These are phyloP conservation scores for Phenoliferia sp. DNA, from an alignment of 1,284 basidiomycete species.

Conservation along the genomic window DNA sequence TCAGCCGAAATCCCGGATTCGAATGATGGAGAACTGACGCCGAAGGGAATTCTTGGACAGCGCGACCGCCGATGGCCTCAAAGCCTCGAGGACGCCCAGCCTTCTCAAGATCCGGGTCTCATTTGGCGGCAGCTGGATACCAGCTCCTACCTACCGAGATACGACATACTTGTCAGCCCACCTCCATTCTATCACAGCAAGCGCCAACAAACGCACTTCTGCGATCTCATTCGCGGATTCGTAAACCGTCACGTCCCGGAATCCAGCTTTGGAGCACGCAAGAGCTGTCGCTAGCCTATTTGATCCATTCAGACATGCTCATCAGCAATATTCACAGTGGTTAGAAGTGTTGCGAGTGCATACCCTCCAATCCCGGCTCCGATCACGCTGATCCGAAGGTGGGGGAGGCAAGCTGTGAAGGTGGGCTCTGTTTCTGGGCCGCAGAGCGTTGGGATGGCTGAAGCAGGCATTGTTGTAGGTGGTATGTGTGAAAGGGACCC, in stretches of 20 bases:
- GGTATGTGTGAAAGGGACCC: no score
- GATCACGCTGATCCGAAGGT: not conserved
- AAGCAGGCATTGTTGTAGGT: no score
- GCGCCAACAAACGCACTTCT: not conserved
- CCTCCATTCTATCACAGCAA: not conserved
- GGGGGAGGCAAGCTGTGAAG: not conserved
- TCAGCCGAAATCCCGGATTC: not conserved
- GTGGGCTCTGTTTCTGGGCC: not conserved
- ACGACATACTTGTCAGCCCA: not conserved
- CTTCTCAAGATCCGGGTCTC: constrained; percentile 8
- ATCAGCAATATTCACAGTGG: not conserved
- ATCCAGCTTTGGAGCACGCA: constrained; percentile 1
- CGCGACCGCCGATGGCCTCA: constrained; percentile 4
- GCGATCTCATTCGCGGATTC: constrained; percentile 10
- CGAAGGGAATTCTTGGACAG: not conserved
- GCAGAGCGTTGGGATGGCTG: not conserved
- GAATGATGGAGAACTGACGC: not conserved
- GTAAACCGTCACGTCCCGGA: constrained; percentile 9
- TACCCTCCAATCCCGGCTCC: constrained; percentile 11
- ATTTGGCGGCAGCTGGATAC: constrained; percentile 10
- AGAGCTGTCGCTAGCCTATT: not conserved
- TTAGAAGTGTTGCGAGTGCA: not conserved
- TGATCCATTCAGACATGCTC: not conserved
- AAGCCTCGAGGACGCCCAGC: constrained; percentile 6
- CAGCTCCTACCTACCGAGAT: constrained; percentile 10